These are phyloP conservation scores for Crassisporium funariophilum DNA, from an alignment of 768 basidiomycete genomes.

Conservation along the genomic window DNA sequence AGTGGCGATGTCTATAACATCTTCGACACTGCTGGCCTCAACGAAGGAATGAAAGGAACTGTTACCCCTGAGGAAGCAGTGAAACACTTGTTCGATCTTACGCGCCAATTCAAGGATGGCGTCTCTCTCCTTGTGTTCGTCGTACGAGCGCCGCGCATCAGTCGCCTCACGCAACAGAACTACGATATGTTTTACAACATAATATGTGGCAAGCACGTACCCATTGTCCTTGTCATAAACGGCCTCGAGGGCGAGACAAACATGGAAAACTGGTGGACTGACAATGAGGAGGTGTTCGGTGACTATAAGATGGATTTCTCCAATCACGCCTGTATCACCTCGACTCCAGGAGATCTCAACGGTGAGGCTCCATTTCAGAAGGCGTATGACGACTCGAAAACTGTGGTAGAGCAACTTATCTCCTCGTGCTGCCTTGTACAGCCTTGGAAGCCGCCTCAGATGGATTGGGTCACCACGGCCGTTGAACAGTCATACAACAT, in stretches of 20 bases:
- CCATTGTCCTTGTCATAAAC: conserved; percentile 38
- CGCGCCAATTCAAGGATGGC: conserved; percentile 36
- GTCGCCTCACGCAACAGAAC: conserved; percentile 34
- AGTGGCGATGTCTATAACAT: conserved; percentile 25
- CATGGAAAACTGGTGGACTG: conserved; percentile 33
- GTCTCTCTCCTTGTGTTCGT: conserved; percentile 43
- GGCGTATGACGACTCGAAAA: conserved; percentile 36
- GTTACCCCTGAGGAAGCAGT: conserved; percentile 24
- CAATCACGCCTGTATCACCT: conserved; percentile 42
- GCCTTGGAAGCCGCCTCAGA: no score
- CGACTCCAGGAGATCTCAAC: conserved; percentile 31
- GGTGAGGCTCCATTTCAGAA: conserved; percentile 17
- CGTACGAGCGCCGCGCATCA: conserved; percentile 41
- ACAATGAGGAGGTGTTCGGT: conserved; percentile 30
- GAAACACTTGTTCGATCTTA: conserved; percentile 27
- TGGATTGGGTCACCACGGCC: no score
- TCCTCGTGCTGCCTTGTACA: no score
- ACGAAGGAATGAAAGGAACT: conserved; percentile 32
- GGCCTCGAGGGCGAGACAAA: conserved; percentile 37
- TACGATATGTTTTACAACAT: conserved; percentile 39
- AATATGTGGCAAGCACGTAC: conserved; percentile 40
- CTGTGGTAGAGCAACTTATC: conserved; percentile 19
- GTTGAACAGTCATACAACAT: no score
- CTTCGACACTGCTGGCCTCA: conserved; percentile 43
- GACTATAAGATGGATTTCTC: conserved; percentile 28